Percentiles rank a stretch among this genome's conserved stretches.
Conservation (phyloP, 2,329 filamentous ascomycete species). For the Tricladium varicosporioides region DNA sequence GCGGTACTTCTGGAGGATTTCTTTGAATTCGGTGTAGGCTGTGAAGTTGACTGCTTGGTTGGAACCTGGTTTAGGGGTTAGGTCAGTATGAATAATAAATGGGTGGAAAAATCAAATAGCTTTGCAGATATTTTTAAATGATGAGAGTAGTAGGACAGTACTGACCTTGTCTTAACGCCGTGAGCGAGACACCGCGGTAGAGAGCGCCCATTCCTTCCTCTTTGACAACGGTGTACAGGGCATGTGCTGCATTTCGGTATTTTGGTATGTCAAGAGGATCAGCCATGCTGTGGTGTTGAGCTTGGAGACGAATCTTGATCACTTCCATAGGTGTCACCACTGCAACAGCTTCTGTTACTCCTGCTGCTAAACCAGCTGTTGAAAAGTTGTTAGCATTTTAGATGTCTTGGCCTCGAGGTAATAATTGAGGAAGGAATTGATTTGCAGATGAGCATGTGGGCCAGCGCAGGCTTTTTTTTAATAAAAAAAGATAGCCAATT, state of each 20-base stretch:
- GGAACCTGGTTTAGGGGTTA: conserved; percentile 34
- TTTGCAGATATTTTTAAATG: no score
- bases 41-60: conserved; percentile 99
- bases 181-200: conserved; percentile 91
- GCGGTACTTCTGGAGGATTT: conserved; percentile 66
- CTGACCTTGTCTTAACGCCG: conserved; percentile 84
- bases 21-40: conserved; percentile 92
- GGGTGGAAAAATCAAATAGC: not conserved
- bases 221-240: conserved; percentile 80
- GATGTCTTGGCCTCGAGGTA: not conserved
- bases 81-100: not conserved
- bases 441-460: not conserved
- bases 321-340: conserved; percentile 99
- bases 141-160: not conserved
- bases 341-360: conserved; percentile 92
- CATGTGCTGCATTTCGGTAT: conserved; percentile 89
- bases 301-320: conserved; percentile 96
- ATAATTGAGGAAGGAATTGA: not conserved
- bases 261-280: conserved; percentile 95
- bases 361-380: conserved; percentile 80
- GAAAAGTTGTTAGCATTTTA: conserved; percentile 8
- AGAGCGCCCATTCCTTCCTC: conserved; percentile 88
- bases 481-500: no score
- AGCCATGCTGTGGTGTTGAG: conserved; percentile 96
- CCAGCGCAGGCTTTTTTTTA: no score